These are phyloP conservation scores for Neofusicoccum sp. DNA, from an alignment of 2,329 filamentous ascomycete species.

Conservation along the genomic window DNA sequence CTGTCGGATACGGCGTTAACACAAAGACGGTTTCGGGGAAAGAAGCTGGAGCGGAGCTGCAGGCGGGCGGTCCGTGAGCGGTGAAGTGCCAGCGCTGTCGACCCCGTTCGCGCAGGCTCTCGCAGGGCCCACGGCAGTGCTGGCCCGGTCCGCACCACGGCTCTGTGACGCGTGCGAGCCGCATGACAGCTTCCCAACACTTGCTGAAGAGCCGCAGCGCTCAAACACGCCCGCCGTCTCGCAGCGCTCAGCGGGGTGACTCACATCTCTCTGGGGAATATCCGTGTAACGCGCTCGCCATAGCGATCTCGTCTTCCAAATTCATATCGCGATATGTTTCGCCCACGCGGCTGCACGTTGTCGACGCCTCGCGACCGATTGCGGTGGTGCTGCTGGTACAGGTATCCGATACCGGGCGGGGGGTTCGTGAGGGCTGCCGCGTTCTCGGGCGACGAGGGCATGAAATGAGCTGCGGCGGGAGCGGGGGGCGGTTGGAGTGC, in stretches of 20 bases:
- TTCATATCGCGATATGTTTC: slow-evolving; percentile 40
- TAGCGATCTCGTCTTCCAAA: slow-evolving; percentile 41
- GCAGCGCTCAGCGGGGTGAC: slow-evolving; percentile 21
- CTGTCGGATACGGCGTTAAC: slow-evolving; percentile 23
- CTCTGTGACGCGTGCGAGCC: neutral
- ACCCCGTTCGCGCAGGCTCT: slow-evolving; percentile 2
- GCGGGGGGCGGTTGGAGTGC: neutral
- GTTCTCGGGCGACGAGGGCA: slow-evolving; percentile 31
- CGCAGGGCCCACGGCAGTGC: neutral
- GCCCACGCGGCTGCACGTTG: slow-evolving; percentile 34
- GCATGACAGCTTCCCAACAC: neutral
- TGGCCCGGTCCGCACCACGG: neutral
- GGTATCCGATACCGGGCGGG: slow-evolving; percentile 34
- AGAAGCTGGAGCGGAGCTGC: neutral
- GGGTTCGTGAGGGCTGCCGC: slow-evolving; percentile 31
- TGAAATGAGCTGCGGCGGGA: slow-evolving; percentile 13
- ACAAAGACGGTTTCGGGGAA: neutral
- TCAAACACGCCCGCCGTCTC: neutral
- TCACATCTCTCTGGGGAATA: slow-evolving; percentile 42
- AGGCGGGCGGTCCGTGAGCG: neutral
- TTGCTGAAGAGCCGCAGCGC: neutral
- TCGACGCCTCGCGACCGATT: slow-evolving; percentile 34
- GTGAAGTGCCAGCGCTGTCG: slow-evolving; percentile 6
- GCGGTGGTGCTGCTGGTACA: slow-evolving; percentile 39
- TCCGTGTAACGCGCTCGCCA: slow-evolving; percentile 38